phyloP scores from a whole-genome alignment of 2,329 filamentous ascomycete species.

The Clonostachys byssicola region DNA sequence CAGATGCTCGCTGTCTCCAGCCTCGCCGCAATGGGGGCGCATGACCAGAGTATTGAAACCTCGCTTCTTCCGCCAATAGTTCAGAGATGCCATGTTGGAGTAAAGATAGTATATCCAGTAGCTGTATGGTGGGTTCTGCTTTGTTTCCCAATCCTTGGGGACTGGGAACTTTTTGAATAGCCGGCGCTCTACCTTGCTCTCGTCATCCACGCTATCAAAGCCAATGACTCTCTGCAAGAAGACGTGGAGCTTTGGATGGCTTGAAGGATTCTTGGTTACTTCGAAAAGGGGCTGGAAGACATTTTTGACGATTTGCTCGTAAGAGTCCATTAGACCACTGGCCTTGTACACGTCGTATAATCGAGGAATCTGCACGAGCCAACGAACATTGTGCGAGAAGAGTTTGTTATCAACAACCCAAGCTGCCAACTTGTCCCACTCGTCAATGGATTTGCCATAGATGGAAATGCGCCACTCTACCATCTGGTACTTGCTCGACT shows the following conservation, averaged over 20 bases:
- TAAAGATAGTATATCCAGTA: conserved; percentile 99
- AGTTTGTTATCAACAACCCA: conserved; percentile 99
- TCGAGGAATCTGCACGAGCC: conserved; percentile 92
- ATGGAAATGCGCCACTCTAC: conserved; percentile 98
- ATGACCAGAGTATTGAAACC: conserved; percentile 96
- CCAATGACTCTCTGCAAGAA: conserved; percentile 95
- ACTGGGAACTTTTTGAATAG: conserved; percentile 95
- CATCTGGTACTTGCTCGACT: conserved; percentile 99
- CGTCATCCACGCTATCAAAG: conserved; percentile 96
- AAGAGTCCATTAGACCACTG: conserved; percentile 79
- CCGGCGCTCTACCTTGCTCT: conserved; percentile 92
- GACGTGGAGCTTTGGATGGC: conserved; percentile 87
- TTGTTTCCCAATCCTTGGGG: conserved; percentile 82
- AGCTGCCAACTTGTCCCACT: conserved; percentile 96
- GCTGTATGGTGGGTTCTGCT: conserved; percentile 95
- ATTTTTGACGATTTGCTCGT: conserved; percentile 86
- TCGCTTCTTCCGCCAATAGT: conserved; percentile 83
- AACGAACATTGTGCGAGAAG: conserved; percentile 95
- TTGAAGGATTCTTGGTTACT: conserved; percentile 81
- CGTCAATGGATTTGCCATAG: conserved; percentile 85
- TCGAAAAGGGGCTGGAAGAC: conserved; percentile 93
- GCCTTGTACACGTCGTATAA: conserved; percentile 96
- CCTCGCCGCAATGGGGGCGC: conserved; percentile 92
- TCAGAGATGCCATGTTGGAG: conserved; percentile 88
- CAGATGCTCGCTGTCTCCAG: conserved; percentile 93